Evolutionary conservation across 2,329 filamentous ascomycete species (phyloP).

Genomic region (Botrytis sinoallii): DNA sequence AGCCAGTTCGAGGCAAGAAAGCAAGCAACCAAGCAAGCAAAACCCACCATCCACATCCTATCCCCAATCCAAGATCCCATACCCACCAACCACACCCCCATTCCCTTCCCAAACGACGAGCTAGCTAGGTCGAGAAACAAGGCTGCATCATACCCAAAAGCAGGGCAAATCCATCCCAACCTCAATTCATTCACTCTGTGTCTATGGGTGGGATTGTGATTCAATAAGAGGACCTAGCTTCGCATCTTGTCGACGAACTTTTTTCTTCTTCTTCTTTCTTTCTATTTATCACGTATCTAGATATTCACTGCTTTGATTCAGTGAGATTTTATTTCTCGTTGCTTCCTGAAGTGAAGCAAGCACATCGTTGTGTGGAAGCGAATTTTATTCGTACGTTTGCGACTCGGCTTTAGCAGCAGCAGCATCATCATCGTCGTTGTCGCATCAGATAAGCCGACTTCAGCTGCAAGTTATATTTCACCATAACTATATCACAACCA

Average conservation of each 20-base stretch:
- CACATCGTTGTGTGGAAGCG: not conserved
- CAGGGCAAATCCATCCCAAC: slow-evolving; percentile 12
- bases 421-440: slow-evolving; percentile 4
- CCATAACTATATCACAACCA: not conserved
- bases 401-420: not conserved
- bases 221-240: slow-evolving; percentile 7
- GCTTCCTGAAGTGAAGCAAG: not conserved
- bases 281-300: not conserved
- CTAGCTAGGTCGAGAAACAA: not conserved
- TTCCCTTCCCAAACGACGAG: not conserved
- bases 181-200: not conserved
- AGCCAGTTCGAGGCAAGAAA: not conserved
- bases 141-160: slow-evolving; percentile 9
- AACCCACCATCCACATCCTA: not conserved
- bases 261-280: not conserved
- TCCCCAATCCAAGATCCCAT: not conserved
- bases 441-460: slow-evolving; percentile 17
- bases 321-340: not conserved
- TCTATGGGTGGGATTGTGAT: not conserved
- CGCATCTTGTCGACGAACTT: not conserved
- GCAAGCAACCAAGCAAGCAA: not conserved
- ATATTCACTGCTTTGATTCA: not conserved
- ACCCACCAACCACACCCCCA: slow-evolving; percentile 1
- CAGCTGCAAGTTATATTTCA: not conserved
- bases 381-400: slow-evolving; percentile 2